Conservation (phyloP, 768 basidiomycete species). For the Lactarius hatsudake region DNA sequence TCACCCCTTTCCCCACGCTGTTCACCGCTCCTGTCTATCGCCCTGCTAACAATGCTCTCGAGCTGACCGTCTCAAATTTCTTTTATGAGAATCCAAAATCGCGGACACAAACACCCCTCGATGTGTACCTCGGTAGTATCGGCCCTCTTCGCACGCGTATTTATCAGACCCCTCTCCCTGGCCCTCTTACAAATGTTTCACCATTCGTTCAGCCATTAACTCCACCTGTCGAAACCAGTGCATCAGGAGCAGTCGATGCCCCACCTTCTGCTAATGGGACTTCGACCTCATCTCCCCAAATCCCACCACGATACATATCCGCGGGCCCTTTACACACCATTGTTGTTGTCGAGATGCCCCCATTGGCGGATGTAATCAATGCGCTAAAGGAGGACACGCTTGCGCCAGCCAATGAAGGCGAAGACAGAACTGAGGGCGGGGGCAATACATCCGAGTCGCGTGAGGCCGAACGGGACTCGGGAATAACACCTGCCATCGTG, state of each 20-base stretch:
- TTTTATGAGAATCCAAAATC: constrained; percentile 75
- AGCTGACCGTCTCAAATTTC: constrained; percentile 85
- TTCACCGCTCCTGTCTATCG: constrained; percentile 78
- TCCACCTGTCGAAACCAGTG: constrained; percentile 32
- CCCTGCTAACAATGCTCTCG: constrained; percentile 67
- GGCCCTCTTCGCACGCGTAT: constrained; percentile 80
- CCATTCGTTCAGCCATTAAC: constrained; percentile 52
- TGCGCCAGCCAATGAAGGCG: constrained; percentile 37
- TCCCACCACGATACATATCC: constrained; percentile 50
- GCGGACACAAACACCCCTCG: constrained; percentile 63
- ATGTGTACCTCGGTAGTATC: constrained; percentile 86
- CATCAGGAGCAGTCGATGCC: constrained; percentile 19
- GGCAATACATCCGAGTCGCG: constrained; percentile 10
- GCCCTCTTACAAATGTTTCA: constrained; percentile 61
- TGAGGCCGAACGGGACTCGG: constrained; percentile 22
- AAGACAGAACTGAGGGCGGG: constrained; percentile 36
- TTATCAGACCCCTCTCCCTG: constrained; percentile 70
- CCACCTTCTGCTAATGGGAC: constrained; percentile 15
- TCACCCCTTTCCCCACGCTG: constrained; percentile 88
- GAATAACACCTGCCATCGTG: constrained; percentile 22
- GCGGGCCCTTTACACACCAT: constrained; percentile 66
- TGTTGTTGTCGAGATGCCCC: constrained; percentile 83
- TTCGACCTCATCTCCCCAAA: constrained; percentile 16
- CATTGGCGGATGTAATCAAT: constrained; percentile 69
- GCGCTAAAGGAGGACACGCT: constrained; percentile 71